A percentile compares a stretch with the other conserved stretches of the same genome.
phyloP scores from a whole-genome alignment of 179 eudicot species.

The Amaranthus tricolor region DNA sequence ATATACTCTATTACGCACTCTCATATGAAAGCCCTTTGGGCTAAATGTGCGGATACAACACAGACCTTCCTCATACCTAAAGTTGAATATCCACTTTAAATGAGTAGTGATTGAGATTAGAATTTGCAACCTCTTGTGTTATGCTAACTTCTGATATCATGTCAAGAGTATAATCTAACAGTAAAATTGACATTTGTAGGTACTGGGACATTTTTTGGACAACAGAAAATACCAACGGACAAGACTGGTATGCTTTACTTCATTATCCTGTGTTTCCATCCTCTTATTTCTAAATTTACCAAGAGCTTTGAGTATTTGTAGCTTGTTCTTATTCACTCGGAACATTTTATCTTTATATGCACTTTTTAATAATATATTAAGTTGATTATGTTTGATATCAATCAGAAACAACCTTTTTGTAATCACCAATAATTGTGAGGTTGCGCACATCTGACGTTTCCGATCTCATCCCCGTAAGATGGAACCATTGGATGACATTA shows the following conservation, averaged over 20 bases:
- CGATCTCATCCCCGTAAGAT: no score
- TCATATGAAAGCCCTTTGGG: no score
- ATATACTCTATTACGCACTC: no score
- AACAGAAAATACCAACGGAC: neutral
- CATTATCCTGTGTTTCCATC: neutral
- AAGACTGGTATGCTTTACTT: slow-evolving; percentile 17
- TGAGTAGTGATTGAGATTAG: neutral
- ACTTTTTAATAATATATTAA: neutral
- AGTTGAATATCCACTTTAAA: no score
- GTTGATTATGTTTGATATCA: neutral
- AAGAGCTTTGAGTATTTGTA: neutral
- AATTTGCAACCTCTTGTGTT: neutral
- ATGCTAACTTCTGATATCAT: neutral
- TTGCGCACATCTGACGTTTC: no score
- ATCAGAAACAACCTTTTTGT: neutral
- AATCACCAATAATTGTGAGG: neutral
- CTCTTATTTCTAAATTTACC: neutral
- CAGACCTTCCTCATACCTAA: no score
- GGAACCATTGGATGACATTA: no score
- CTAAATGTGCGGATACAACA: no score
- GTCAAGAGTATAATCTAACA: no score
- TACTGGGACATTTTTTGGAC: slow-evolving; percentile 27
- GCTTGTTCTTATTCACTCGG: no score
- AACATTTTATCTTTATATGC: neutral
- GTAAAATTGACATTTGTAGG: slow-evolving; percentile 4